phyloP scores from a whole-genome alignment of 108 stramenopile genomes.

The Skeletonema grethae region DNA sequence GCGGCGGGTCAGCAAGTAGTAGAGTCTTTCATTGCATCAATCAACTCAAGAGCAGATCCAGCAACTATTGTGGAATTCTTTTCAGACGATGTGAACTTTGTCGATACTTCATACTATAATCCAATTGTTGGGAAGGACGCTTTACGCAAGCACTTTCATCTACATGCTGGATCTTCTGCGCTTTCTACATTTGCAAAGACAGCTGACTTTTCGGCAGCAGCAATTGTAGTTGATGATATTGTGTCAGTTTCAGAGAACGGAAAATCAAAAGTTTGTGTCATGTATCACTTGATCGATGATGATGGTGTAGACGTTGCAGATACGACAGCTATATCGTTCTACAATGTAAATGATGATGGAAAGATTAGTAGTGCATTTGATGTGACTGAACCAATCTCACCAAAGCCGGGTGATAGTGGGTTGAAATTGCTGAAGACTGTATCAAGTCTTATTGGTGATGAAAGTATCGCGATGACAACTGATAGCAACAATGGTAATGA shows the following conservation, averaged over 20 bases:
- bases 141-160: constrained; percentile 22
- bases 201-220: not conserved
- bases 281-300: constrained; percentile 39
- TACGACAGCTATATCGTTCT: constrained; percentile 32
- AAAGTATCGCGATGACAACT: constrained; percentile 17
- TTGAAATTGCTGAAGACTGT: constrained; percentile 36
- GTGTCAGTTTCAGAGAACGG: constrained; percentile 8
- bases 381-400: constrained; percentile 33
- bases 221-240: constrained; percentile 37
- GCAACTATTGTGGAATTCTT: constrained; percentile 22
- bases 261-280: constrained; percentile 35
- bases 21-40: constrained; percentile 24
- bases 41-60: constrained; percentile 25
- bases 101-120: constrained; percentile 40
- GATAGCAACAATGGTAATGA: not conserved
- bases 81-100: constrained; percentile 20
- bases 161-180: constrained; percentile 29
- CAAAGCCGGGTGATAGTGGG: constrained; percentile 39
- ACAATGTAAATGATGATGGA: constrained; percentile 17
- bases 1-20: constrained; percentile 19
- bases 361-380: constrained; percentile 36
- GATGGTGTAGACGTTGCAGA: constrained; percentile 6
- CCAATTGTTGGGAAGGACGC: constrained; percentile 33
- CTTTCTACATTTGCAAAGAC: constrained; percentile 23
- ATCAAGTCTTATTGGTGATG: constrained; percentile 34